Evolutionary conservation across 2,329 filamentous ascomycete genomes (phyloP).

Genomic region (Colletotrichum phormii): DNA sequence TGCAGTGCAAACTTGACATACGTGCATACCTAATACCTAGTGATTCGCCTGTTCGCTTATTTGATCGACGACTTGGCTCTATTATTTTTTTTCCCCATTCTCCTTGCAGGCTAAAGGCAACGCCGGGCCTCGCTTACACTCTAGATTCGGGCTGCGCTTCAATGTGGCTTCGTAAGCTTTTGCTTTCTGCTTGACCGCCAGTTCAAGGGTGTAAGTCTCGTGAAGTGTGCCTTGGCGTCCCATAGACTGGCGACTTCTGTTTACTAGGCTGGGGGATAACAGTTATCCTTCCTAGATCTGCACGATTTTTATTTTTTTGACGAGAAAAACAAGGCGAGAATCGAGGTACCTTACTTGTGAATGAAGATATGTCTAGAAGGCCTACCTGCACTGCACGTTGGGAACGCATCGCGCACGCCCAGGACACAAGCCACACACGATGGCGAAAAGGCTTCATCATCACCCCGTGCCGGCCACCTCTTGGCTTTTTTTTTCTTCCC

Average conservation of each 20-base stretch:
- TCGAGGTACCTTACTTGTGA: background rate
- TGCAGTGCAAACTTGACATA: too few relatives aligned
- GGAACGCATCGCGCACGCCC: background rate
- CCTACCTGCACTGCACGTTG: too few relatives aligned
- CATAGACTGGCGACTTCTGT: background rate
- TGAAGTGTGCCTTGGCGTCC: conserved; percentile 17
- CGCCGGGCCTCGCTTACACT: background rate
- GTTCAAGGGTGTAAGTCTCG: background rate
- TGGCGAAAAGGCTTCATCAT: conserved; percentile 23
- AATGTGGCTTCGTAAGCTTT: conserved; percentile 13
- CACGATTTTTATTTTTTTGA: background rate
- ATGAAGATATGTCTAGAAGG: background rate
- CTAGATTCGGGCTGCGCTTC: background rate
- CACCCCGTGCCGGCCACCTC: background rate
- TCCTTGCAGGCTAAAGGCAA: background rate
- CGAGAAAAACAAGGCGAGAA: background rate
- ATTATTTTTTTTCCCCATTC: background rate
- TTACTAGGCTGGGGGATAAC: too few relatives aligned
- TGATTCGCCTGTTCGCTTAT: background rate
- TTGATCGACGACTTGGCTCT: background rate
- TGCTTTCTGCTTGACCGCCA: background rate
- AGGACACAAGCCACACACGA: background rate
- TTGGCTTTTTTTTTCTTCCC: background rate
- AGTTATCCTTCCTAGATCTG: too few relatives aligned
- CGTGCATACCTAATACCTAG: too few relatives aligned